Evolutionary conservation across 352 stramenopile genomes (phyloP), one percentile per base, ranked within the genome.

Genomic region (Proteromonas lacertae): DNA sequence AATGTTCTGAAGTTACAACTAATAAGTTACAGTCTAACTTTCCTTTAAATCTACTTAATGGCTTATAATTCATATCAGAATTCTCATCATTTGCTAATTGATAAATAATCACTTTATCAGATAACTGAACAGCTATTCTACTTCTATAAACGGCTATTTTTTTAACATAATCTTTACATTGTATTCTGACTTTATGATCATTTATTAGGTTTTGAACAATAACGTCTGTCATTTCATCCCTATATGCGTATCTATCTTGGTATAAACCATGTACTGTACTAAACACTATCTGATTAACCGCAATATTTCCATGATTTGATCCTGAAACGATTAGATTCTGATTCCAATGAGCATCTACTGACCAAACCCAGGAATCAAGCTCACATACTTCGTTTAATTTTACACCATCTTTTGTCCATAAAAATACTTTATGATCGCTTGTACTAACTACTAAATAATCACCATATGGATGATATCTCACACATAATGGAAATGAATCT

Each of bases 191-290:
- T 45, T 88, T 82, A 43, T 89, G 67, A 46, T 90, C 73, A 13
- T 69, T 87, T 50, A 83, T 65, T 22, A 90, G 53, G 47, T 90
- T 72, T 56, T 90, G 71, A 13, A 91, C 69, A 44, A 91, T 77
- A 34, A 91, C 73, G 44, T 90, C 74, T 9, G 72, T 91, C 37
- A 90, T 67, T 41, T 81, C 68, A 45, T 90, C 73, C 2, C 69
- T 63, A 46, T 82, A 88, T 7, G 72, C 72, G 40, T 83, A 90
- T 1, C 75, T 62, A 37, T 91, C 75, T 34, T 83, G 57, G 46
- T 80, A 83, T 22, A 89, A 68, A 30, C 64, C 68, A 51, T 89
- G 67, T 3, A 87, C 41, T 2, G 70, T 72, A 29, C 67, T 58
- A 49, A 90, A 89, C 21, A 76, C 53, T 19, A 90, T 52, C 50